Percentiles rank a stretch among this genome's conserved stretches.
phyloP scores from a whole-genome alignment of 2,329 filamentous ascomycete genomes.

The Westerdykella ornata region DNA sequence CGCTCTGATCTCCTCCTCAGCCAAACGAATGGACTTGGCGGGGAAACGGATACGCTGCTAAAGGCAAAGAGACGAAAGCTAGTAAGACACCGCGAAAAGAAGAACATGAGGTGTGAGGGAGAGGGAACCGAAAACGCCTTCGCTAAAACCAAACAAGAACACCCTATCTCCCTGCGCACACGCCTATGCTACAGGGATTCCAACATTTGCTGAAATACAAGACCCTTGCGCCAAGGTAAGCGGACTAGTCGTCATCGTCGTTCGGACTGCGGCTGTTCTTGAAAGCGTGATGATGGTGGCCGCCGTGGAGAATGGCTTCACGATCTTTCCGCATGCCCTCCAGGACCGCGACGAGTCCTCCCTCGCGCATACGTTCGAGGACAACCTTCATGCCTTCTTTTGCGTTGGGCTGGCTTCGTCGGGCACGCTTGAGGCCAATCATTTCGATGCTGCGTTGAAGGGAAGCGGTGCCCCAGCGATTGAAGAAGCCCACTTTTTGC shows the following conservation, averaged over 20 bases:
- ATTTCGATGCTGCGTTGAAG: constrained; percentile 74
- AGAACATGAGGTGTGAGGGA: too few species aligned
- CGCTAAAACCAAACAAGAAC: too few species aligned
- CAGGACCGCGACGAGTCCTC: constrained; percentile 62
- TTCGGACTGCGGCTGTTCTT: constrained; percentile 6
- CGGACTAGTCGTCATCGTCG: constrained; percentile 16
- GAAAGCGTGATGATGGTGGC: constrained; percentile 5
- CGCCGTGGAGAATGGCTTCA: constrained; percentile 34
- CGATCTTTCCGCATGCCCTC: constrained; percentile 62
- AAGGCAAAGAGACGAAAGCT: too few species aligned
- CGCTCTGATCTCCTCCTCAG: too few species aligned
- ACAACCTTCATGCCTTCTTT: constrained; percentile 79
- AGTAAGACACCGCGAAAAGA: too few species aligned
- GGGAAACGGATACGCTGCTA: too few species aligned
- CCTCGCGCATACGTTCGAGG: constrained; percentile 61
- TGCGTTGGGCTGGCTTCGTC: constrained; percentile 71
- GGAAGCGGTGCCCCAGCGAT: constrained; percentile 60
- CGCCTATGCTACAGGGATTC: too few species aligned
- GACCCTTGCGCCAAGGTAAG: too few species aligned
- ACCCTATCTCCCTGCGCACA: too few species aligned
- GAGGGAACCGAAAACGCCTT: too few species aligned
- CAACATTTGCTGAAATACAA: too few species aligned
- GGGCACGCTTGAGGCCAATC: constrained; percentile 69
- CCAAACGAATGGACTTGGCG: too few species aligned
- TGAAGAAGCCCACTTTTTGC: constrained; percentile 51